phyloP scores from a whole-genome alignment of 2,329 filamentous ascomycete species.

The Eutypella sp. region DNA sequence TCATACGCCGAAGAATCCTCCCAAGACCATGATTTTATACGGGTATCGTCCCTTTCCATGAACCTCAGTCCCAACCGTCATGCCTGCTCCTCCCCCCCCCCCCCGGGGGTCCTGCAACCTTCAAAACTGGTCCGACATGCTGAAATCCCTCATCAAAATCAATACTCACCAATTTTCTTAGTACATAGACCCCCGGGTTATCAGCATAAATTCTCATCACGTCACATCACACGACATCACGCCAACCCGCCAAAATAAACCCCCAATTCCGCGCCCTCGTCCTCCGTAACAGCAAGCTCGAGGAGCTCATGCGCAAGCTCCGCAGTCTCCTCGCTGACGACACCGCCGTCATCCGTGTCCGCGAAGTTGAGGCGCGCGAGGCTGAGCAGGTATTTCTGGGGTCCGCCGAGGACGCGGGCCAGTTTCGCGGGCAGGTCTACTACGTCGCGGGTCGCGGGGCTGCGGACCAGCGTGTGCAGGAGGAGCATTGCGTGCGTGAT shows the following conservation, averaged over 20 bases:
- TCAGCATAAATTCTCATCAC: no score
- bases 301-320: slow-evolving; percentile 79
- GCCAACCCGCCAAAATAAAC: slow-evolving; percentile 30
- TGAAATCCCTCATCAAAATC: no score
- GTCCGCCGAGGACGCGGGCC: slow-evolving; percentile 61
- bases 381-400: slow-evolving; percentile 76
- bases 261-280: slow-evolving; percentile 47
- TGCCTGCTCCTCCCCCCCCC: no score
- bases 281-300: slow-evolving; percentile 74
- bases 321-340: slow-evolving; percentile 75
- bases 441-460: slow-evolving; percentile 37
- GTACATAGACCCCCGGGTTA: no score
- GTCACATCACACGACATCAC: no score
- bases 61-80: no score
- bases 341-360: slow-evolving; percentile 41
- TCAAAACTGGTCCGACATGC: no score
- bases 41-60: no score
- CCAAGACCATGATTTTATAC: no score
- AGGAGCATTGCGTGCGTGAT: slow-evolving; percentile 45
- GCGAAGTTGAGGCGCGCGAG: slow-evolving; percentile 82
- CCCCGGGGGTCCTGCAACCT: no score
- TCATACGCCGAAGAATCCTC: no score
- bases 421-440: slow-evolving; percentile 68
- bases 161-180: no score
- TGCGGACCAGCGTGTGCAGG: slow-evolving; percentile 48